Evolutionary conservation across 202 grass and related monocot species (phyloP), one percentile per base, ranked within the genome.

Genomic region (Bolboschoenoplectus hybrid): DNA sequence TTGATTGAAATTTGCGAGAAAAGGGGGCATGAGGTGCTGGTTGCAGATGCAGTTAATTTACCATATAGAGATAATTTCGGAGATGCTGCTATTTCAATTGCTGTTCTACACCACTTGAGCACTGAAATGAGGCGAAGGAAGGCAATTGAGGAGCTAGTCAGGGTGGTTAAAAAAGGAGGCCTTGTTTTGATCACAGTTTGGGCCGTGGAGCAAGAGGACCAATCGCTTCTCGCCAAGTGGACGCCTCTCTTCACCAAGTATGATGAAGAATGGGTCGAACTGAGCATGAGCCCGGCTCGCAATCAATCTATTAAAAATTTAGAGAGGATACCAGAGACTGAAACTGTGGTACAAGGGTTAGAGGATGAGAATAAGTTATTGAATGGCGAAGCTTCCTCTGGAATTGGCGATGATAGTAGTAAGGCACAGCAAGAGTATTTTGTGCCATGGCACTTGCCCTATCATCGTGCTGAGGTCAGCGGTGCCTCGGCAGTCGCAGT

Each of bases 361-460:
- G 87, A 92, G 51, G 89, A 87, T 82, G 85, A 83, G 19, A 35
- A 53, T 40, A 57, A 41, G 75, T 41, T 60, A 41, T 58, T 79
- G 53, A 69, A 84, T 70, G 1, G 34, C 0, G 38, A 41, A 32
- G 66, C 45, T 34, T 66, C 57, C n/a, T 35, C 72, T 76, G 86
- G 26, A 66, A 62, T 46, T 86, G 13, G 36, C 77, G 35, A 36
- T 82, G n/a, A 17, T 13, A 85, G 57, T 81, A 55, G 82, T 85
- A 76, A 81, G 69, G 85, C 87, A 77, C 93, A 95, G 47, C 97
- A 98, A 88, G 97, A 98, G 89, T 98, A 94, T 81, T 98, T 98
- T 87, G 97, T 98, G 82, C 97, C 97, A 39, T 98, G 97, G 97
- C 93, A 98, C 84, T 81, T 98, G 50, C 97, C 97, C 78, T 98